Conservation (phyloP, 177 flowering plant species). For the Telopea speciosissima region DNA sequence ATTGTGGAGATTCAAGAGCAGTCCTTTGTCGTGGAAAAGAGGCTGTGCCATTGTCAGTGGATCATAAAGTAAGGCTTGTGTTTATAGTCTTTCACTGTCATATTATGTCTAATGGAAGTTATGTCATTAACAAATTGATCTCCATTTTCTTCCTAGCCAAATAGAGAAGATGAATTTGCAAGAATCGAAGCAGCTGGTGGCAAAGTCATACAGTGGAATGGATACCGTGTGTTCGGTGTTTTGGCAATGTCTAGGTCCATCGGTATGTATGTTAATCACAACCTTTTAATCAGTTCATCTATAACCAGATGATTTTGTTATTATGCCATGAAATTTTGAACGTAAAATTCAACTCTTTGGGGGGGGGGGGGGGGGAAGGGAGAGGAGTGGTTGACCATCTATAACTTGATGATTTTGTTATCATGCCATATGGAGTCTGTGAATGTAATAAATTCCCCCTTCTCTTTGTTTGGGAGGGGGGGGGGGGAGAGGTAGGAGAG, state of each 20-base stretch:
- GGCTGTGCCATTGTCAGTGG: constrained; percentile 67
- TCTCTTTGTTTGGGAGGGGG: no score
- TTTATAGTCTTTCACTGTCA: background rate
- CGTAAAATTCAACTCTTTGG: no score
- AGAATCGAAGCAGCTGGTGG: constrained; percentile 96
- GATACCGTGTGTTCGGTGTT: constrained; percentile 91
- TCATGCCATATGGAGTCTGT: no score
- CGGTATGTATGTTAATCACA: constrained; percentile 37
- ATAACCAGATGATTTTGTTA: background rate
- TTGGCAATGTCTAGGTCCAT: constrained; percentile 97
- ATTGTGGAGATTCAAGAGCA: constrained; percentile 98
- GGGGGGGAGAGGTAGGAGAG: no score
- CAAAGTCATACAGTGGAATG: constrained; percentile 90
- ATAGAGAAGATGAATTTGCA: constrained; percentile 78
- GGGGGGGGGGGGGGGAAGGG: no score
- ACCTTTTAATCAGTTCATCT: background rate
- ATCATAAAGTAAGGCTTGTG: constrained; percentile 67
- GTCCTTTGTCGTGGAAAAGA: constrained; percentile 88
- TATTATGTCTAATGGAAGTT: constrained; percentile 10
- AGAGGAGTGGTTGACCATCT: no score
- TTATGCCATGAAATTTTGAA: no score
- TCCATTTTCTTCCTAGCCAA: constrained; percentile 52
- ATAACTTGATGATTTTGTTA: no score
- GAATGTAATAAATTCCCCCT: no score
- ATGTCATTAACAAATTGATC: background rate